Base-by-base conservation (phyloP, 2,329 filamentous ascomycete species). In the Aschersonia sp. region DNA sequence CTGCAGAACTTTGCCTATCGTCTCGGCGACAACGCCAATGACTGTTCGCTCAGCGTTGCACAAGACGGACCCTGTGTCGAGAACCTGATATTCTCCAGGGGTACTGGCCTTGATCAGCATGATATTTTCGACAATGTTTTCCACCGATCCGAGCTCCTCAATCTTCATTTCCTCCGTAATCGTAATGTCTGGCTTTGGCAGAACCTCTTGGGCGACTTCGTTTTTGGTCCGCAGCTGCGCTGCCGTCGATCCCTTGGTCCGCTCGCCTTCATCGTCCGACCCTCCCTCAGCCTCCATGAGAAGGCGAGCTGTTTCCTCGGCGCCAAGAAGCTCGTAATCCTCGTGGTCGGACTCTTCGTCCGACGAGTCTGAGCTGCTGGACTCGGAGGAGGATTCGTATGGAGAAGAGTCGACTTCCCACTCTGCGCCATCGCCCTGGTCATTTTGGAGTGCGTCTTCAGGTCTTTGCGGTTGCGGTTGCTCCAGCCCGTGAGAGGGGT, bases 341-440 rank as follows among this genome's bases (percentile, higher is more conserved):
- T 79, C 80, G 47, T 76, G 62, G 41, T 66, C 74, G 2, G 74
- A 76, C 50, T 76, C 75, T 5, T 51, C 50, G 48, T 78, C 74
- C 45, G 74, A 77, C 40, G 74, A 75, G 51, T 81, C 77, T 2
- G 78, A 80, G 55, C 66, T 71, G 58, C 68, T 73, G 5, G 74
- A 77, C 11, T 77, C 72, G 0, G 72, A 74, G 0, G 77, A 85
- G 5, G 82, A 85, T 57, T 81, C 78, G 58, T 84, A 84, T 0
- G 84, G 84, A 0, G 83, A 86, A 1, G 84, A 88, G 57, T 90
- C 85, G 6, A 74, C 68, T 59, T 94, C 87, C 86, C 87, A 97
- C 62, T 95, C 89, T 4, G 84, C 81, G 43, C 83, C 71, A 9
- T 66, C 69, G 47, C 56, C 55, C 45, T 62, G 53, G 10, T 62